Evolutionary conservation across 805 yeast species (phyloP).

Genomic region (Zygosaccharomyces siamensis): DNA sequence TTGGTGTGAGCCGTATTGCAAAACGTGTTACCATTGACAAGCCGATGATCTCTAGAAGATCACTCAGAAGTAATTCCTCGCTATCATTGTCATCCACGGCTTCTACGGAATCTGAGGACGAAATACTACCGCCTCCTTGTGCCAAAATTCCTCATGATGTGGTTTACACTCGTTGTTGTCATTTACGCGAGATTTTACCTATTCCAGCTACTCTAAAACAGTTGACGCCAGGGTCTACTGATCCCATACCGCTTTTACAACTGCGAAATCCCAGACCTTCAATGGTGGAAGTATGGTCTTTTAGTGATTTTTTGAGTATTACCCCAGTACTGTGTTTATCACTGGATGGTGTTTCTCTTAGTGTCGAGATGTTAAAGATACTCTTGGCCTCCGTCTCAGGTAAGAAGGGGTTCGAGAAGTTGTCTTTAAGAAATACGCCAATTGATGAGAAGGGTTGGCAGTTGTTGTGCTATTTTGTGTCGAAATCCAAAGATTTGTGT

Average conservation of each 20-base stretch:
- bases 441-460: constrained; percentile 77
- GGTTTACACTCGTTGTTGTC: constrained; percentile 88
- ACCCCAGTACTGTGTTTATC: constrained; percentile 77
- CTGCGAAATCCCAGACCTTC: constrained; percentile 85
- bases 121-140: constrained; percentile 31
- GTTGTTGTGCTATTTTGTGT: constrained; percentile 68
- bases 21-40: constrained; percentile 40
- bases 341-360: constrained; percentile 72
- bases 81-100: constrained; percentile 25
- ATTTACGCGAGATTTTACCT: constrained; percentile 83
- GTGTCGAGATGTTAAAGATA: constrained; percentile 69
- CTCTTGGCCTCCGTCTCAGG: constrained; percentile 60
- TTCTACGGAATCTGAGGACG: constrained; percentile 19
- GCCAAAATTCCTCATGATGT: constrained; percentile 51
- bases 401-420: constrained; percentile 60
- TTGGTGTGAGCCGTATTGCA: constrained; percentile 32
- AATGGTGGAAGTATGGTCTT: constrained; percentile 77
- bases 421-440: constrained; percentile 76
- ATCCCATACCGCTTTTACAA: constrained; percentile 76
- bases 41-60: constrained; percentile 40
- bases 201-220: constrained; percentile 86
- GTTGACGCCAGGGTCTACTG: constrained; percentile 64
- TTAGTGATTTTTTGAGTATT: constrained; percentile 79
- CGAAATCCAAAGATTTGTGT: constrained; percentile 53
- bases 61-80: constrained; percentile 20